A percentile compares a stretch with the other conserved stretches of the same genome.
These are phyloP conservation scores for Fusarium incarnatum DNA, from an alignment of 2,329 filamentous ascomycete genomes.

Conservation along the genomic window DNA sequence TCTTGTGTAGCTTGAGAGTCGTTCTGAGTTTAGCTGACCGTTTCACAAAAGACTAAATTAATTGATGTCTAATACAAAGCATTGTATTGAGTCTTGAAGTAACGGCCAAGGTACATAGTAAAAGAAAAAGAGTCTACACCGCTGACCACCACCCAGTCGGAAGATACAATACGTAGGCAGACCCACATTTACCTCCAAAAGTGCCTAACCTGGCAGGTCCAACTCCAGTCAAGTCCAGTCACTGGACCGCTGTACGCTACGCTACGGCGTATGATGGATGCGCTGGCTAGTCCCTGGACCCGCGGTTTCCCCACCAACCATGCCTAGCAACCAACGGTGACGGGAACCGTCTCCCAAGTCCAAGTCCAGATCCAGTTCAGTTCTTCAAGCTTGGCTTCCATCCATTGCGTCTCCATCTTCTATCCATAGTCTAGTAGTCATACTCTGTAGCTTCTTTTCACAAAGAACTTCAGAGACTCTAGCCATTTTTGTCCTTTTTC, in stretches of 20 bases:
- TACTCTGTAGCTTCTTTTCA: slow-evolving; percentile 13
- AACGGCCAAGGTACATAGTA: neutral
- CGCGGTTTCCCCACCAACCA: slow-evolving; percentile 41
- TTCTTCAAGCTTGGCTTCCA: slow-evolving; percentile 20
- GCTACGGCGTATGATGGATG: slow-evolving; percentile 26
- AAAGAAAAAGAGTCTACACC: slow-evolving; percentile 7
- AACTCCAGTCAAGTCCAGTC: neutral
- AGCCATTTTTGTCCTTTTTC: neutral
- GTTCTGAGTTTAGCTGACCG: neutral
- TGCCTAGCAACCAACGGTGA: slow-evolving; percentile 31
- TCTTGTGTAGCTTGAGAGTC: neutral
- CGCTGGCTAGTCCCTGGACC: slow-evolving; percentile 21
- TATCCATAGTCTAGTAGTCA: neutral
- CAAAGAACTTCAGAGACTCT: slow-evolving; percentile 5
- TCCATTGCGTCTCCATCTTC: slow-evolving; percentile 14
- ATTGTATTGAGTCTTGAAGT: neutral
- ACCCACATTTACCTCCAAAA: slow-evolving; percentile 12
- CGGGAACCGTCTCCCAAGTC: slow-evolving; percentile 10
- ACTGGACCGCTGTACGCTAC: slow-evolving; percentile 2
- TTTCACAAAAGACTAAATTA: neutral
- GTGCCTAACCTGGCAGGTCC: slow-evolving; percentile 30
- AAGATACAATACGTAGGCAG: slow-evolving; percentile 9
- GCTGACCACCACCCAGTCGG: slow-evolving; percentile 14
- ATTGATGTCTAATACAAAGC: slow-evolving; percentile 5
- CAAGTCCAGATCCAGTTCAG: neutral